phyloP scores from a whole-genome alignment of 768 basidiomycete species.

The Tulasnella sp. region DNA sequence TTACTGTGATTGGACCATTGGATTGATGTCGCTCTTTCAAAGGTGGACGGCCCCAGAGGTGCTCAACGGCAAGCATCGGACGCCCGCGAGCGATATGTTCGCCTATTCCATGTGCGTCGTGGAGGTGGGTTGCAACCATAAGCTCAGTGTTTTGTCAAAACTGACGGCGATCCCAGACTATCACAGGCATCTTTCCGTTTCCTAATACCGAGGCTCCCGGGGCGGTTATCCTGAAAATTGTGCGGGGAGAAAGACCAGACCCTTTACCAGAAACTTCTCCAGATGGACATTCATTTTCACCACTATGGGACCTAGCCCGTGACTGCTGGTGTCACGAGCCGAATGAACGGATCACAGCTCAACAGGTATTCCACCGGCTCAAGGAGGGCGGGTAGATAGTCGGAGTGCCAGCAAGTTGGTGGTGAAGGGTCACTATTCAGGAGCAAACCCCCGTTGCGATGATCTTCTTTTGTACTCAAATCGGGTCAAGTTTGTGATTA shows the following conservation, averaged over 20 bases:
- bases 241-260: constrained; percentile 1
- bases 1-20: neutral
- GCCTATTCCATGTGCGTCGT: constrained; percentile 15
- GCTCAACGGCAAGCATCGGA: neutral
- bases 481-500: no score
- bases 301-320: neutral
- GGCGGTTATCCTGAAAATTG: neutral
- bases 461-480: no score
- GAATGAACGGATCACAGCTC: neutral
- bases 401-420: no score
- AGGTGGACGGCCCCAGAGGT: constrained; percentile 11
- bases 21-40: neutral
- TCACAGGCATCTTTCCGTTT: constrained; percentile 6
- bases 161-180: neutral
- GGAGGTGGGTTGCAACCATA: constrained; percentile 3
- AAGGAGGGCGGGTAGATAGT: neutral
- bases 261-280: constrained; percentile 1
- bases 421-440: no score
- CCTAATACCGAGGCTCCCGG: neutral
- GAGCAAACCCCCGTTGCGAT: no score
- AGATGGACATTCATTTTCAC: neutral
- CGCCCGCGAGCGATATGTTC: constrained; percentile 1
- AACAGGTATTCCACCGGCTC: neutral
- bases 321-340: neutral
- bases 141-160: neutral